Base-by-base conservation (phyloP, 2,329 filamentous ascomycete species). In the Penicillium sp. region DNA sequence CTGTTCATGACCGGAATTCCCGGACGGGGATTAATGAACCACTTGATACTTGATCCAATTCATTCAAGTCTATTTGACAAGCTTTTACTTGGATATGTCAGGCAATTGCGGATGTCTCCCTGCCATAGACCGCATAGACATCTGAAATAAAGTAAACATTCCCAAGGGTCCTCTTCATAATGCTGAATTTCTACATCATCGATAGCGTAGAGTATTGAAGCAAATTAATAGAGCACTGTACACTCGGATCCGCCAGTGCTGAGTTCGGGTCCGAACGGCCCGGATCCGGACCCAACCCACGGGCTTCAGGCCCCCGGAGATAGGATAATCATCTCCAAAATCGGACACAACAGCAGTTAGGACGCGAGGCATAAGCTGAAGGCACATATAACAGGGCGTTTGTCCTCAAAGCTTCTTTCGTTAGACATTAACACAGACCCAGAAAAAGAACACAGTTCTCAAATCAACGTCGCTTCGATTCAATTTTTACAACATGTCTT, bases 401-500 rank as follows among this genome's bases (percentile, higher is more conserved):
- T 27, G 27, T 18, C 6, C 31, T 18, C 13, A n/a, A 6, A 3
- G 27, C 1, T 11, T 13, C 10, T 36, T n/a, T 3, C 8, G 22
- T 10, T 28, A 35, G 10, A 14, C 8, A 22, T 27, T n/a, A 48
- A 18, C 39, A 18, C 2, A 28, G 3, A 18, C 13, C 30, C 5
- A 24, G 5, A 13, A 42, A 8, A 8, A 2, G 13, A 39, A 42
- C 25, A 13, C n/a, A n/a, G 14, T 28, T 30, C 5, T 31, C 30
- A 44, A 28, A 30, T 41, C n/a, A n/a, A 16, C 20, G 20, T 22
- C 20, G 20, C 20, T 20, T n/a, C 20, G 9, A 20, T 36, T 28
- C 18, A 13, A 28, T 13, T 18, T 8, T 27, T 44, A 35, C 31
- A 43, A 31, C 27, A 59, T 58, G 57, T 27, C 41, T 11, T 48